Base-by-base conservation (phyloP, 306 rosid species). In the Fagus crenata region DNA sequence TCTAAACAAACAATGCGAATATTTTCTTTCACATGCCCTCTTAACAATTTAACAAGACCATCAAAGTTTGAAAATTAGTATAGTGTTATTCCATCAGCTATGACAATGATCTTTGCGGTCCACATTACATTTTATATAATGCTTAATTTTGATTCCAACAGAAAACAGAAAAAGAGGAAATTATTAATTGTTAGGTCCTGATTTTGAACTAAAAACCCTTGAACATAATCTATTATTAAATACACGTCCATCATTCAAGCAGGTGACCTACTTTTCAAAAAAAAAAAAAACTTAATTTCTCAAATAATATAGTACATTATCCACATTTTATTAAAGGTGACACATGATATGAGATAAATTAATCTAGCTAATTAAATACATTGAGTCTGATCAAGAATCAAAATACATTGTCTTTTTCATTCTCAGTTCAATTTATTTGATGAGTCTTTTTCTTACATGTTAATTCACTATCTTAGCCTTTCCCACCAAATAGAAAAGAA, bases 11-110 rank as follows among this genome's bases (percentile, higher is more conserved):
- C 37, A 61, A 60, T n/a, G 17, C 37, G 40, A 51, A 51, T 15
- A 43, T 67, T 76, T 53, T 65, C 53, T 67, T 37, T 39, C 67
- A 76, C 67, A 76, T 76, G 80, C 73, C 8, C 67, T 67, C 51
- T 67, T 51, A 37, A 39, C 32, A 17, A 7, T 46, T 46, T 46
- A 46, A 46, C 51, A 46, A 46, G 51, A 46, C 51, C 11, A 9
- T 0, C 8, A 9, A 46, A 0, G 51, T 14, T 46, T 7, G 51
- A 46, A 46, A 46, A 46, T 46, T 46, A 46, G 51, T 46, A 46
- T 46, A 46, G 14, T 46, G 51, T 46, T 46, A 46, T 46, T 46
- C 51, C 4, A 46, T 9, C 11, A 46, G 13, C 51, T 9, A 46
- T 46, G 14, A 46, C 4, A 46, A 46, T 9, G 51, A 46, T 46